These are phyloP conservation scores for Ogataea ramenticola DNA, from an alignment of 805 yeast genomes.

Conservation along the genomic window DNA sequence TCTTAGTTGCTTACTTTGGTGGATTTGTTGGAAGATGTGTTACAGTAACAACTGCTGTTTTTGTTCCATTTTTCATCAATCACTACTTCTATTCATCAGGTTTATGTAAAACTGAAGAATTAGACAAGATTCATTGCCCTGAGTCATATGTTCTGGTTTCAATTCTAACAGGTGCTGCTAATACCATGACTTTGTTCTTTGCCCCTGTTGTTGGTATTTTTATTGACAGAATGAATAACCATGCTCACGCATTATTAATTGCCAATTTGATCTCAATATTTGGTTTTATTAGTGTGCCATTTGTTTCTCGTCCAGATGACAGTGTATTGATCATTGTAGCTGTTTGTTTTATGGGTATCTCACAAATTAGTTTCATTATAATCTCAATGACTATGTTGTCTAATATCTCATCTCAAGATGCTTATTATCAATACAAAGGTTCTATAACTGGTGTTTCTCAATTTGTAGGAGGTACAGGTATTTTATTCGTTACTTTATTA, in stretches of 20 bases:
- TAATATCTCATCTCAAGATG: slow-evolving; percentile 32
- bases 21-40: slow-evolving; percentile 59
- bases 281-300: slow-evolving; percentile 33
- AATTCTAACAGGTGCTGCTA: slow-evolving; percentile 61
- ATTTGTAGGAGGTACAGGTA: slow-evolving; percentile 64
- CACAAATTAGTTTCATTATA: slow-evolving; percentile 57
- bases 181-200: slow-evolving; percentile 45
- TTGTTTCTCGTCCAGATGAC: slow-evolving; percentile 27
- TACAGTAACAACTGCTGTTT: slow-evolving; percentile 49
- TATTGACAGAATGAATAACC: slow-evolving; percentile 36
- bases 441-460: slow-evolving; percentile 63
- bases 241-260: slow-evolving; percentile 24
- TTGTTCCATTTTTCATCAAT: slow-evolving; percentile 58
- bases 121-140: slow-evolving; percentile 38
- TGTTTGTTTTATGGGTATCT: slow-evolving; percentile 43
- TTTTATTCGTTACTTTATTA: slow-evolving; percentile 46
- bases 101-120: slow-evolving; percentile 31
- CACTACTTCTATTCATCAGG: slow-evolving; percentile 46
- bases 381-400: slow-evolving; percentile 52
- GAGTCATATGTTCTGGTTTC: slow-evolving; percentile 64
- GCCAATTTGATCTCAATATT: slow-evolving; percentile 36
- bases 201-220: slow-evolving; percentile 61
- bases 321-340: slow-evolving; percentile 29
- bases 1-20: slow-evolving; percentile 52
- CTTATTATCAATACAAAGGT: slow-evolving; percentile 43